Percentiles rank a stretch among this genome's conserved stretches.
phyloP scores from a whole-genome alignment of 2,329 filamentous ascomycete species.

The Penicillium sp. region DNA sequence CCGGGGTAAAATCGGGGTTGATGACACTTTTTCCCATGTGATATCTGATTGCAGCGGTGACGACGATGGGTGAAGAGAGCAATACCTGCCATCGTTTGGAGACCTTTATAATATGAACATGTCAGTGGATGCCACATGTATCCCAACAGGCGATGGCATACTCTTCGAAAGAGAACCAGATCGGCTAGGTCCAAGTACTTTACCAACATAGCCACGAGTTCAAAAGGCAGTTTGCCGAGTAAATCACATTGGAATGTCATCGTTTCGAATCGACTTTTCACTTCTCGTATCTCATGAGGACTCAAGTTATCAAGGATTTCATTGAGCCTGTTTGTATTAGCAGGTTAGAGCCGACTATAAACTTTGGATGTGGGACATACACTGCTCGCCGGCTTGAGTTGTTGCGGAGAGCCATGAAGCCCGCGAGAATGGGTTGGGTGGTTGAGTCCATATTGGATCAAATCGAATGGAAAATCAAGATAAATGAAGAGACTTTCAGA shows the following conservation, averaged over 20 bases:
- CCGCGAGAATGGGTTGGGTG: slow-evolving; percentile 12
- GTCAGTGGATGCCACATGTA: background rate
- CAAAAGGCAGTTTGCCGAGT: slow-evolving; percentile 33
- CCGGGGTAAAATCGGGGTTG: background rate
- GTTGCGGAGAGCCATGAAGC: slow-evolving; percentile 25
- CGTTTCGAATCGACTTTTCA: slow-evolving; percentile 23
- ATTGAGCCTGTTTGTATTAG: slow-evolving; percentile 25
- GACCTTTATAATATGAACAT: slow-evolving; percentile 25
- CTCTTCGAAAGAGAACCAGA: slow-evolving; percentile 30
- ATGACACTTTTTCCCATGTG: background rate
- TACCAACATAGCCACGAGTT: slow-evolving; percentile 33
- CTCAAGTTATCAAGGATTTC: slow-evolving; percentile 30
- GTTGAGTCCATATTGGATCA: slow-evolving; percentile 5
- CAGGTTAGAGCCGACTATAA: background rate
- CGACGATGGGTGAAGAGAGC: slow-evolving; percentile 25
- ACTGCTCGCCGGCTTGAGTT: slow-evolving; percentile 22
- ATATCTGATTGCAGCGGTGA: slow-evolving; percentile 5
- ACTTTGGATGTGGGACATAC: slow-evolving; percentile 5
- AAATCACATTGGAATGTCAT: slow-evolving; percentile 35
- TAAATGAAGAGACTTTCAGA: background rate
- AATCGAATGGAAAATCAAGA: background rate
- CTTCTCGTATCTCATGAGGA: slow-evolving; percentile 34
- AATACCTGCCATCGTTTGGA: slow-evolving; percentile 35
- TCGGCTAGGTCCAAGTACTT: slow-evolving; percentile 31
- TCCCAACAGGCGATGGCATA: slow-evolving; percentile 14